Conservation (phyloP, 352 stramenopile genomes). For the Globisporangium alternatum region DNA sequence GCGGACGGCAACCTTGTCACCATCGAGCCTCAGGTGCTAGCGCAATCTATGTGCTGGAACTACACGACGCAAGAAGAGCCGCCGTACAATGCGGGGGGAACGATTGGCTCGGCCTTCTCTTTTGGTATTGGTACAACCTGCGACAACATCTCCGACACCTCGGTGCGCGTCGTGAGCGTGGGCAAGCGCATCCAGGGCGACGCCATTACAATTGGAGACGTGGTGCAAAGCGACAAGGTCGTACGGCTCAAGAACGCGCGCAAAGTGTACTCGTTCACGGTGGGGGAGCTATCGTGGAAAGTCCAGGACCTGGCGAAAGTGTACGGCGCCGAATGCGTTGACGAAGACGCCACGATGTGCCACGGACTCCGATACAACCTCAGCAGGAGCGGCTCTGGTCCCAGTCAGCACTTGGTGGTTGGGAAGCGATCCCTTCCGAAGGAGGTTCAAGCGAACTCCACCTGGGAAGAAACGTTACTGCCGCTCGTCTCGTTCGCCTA, state of each 20-base stretch:
- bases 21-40: background rate
- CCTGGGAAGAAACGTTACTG: background rate
- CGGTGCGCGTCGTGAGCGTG: background rate
- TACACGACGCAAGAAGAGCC: background rate
- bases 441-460: background rate
- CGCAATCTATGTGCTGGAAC: background rate
- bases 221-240: background rate
- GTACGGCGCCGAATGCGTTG: constrained; percentile 15
- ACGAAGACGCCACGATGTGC: background rate
- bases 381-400: background rate
- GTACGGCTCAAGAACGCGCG: constrained; percentile 16
- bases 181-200: background rate
- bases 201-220: background rate
- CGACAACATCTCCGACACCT: background rate
- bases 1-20: background rate
- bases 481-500: background rate
- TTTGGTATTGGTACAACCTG: too few species aligned
- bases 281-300: constrained; percentile 18
- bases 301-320: constrained; percentile 8
- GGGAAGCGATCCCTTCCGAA: background rate
- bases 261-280: constrained; percentile 24
- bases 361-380: background rate
- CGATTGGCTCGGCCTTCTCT: background rate
- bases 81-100: too few species aligned
- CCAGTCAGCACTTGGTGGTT: background rate